Conservation (phyloP, 441 rosid species). For the Breynia disticha region DNA sequence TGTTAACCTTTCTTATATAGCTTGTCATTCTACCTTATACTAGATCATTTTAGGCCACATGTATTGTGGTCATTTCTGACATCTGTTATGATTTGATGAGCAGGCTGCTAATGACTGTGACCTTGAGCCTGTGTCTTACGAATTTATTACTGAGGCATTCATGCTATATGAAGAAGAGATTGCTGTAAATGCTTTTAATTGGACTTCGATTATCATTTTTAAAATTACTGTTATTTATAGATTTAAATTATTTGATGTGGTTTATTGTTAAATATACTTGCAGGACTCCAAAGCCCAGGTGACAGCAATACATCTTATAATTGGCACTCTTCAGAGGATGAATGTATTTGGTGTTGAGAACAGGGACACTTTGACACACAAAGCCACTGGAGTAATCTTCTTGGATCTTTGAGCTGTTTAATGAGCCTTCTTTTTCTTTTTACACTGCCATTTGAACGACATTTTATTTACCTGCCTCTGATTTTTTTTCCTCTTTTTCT, state of each 20-base stretch:
- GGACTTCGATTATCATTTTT: background rate
- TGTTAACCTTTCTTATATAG: background rate
- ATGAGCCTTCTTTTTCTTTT: constrained; percentile 6
- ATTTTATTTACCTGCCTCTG: background rate
- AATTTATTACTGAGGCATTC: constrained; percentile 90
- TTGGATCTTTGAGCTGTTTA: background rate
- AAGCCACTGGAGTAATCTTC: constrained; percentile 81
- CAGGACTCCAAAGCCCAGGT: constrained; percentile 96
- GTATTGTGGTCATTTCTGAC: background rate
- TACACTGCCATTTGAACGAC: background rate
- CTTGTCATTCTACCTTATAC: constrained; percentile 1
- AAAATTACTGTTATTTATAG: background rate
- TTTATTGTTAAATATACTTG: background rate
- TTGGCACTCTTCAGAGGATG: constrained; percentile 96
- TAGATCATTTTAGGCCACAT: no score
- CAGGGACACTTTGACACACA: constrained; percentile 94
- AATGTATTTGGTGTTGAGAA: constrained; percentile 92
- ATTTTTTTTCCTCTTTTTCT: constrained; percentile 13
- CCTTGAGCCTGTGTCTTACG: constrained; percentile 90
- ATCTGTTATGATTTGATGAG: constrained; percentile 5
- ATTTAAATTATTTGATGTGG: constrained; percentile 1
- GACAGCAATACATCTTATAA: constrained; percentile 80
- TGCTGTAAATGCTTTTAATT: constrained; percentile 43
- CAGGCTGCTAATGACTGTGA: constrained; percentile 97
- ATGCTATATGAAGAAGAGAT: constrained; percentile 94